Evolutionary conservation across 2,329 filamentous ascomycete genomes (phyloP).

Genomic region (Huntiella abstrusa): DNA sequence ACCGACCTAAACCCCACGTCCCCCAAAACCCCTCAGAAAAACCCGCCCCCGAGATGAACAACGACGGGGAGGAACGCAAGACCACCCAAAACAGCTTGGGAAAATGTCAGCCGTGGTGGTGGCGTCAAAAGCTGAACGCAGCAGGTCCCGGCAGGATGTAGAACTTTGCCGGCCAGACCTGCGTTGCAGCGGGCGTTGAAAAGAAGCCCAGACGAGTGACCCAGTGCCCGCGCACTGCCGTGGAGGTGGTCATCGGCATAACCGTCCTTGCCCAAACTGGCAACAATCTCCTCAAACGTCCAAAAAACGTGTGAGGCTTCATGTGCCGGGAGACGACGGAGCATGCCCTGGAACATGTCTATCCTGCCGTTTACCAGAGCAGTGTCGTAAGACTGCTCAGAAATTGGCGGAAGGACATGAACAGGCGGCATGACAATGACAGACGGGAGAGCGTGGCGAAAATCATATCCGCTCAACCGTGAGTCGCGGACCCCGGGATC

Average conservation of each 20-base stretch:
- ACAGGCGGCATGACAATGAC: conserved; percentile 25
- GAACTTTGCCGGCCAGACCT: conserved; percentile 13
- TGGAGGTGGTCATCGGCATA: conserved; percentile 28
- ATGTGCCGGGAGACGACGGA: conserved; percentile 24
- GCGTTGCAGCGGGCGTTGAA: conserved; percentile 35
- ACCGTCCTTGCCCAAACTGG: conserved; percentile 13
- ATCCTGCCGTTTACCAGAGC: conserved; percentile 33
- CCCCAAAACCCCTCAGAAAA: too few species aligned
- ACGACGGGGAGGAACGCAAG: too few species aligned
- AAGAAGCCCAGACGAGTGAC: conserved; percentile 27
- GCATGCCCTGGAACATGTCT: conserved; percentile 31
- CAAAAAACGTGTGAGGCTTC: conserved; percentile 27
- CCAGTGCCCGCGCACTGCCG: conserved; percentile 23
- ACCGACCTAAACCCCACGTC: too few species aligned
- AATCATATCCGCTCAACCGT: conserved; percentile 1
- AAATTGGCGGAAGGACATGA: conserved; percentile 23
- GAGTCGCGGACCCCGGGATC: neutral
- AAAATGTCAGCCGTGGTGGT: too few species aligned
- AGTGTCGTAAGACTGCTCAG: conserved; percentile 29
- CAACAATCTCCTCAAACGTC: conserved; percentile 31
- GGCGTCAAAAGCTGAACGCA: too few species aligned
- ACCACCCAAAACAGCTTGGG: too few species aligned
- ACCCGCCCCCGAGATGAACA: too few species aligned
- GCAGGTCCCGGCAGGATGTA: too few species aligned
- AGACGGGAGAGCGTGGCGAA: conserved; percentile 12